Evolutionary conservation across 139 green algal species (phyloP).

Genomic region (Haematococcus sp.): DNA sequence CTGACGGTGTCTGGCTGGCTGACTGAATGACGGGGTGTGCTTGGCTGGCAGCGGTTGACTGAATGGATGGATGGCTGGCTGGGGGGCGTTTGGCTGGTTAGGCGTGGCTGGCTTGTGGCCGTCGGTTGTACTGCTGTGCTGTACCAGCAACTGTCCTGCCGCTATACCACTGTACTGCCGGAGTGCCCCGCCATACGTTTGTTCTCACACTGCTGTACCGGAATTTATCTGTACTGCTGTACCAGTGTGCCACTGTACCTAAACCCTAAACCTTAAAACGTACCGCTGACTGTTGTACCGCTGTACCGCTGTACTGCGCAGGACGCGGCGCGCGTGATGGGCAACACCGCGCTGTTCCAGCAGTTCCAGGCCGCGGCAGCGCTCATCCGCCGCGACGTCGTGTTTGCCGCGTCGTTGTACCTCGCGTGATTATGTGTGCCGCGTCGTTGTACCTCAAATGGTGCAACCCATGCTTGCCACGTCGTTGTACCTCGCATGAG

Average conservation of each 20-base stretch:
- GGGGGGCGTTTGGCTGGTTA: not conserved
- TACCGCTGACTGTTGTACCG: too few species aligned
- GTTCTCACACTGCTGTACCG: too few species aligned
- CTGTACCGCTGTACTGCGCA: too few species aligned
- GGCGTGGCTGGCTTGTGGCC: too few species aligned
- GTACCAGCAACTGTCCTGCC: too few species aligned
- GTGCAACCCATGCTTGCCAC: too few species aligned
- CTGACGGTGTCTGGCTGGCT: not conserved
- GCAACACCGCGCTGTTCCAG: conserved; percentile 83
- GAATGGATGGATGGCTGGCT: not conserved
- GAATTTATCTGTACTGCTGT: too few species aligned
- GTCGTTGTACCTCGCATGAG: conserved; percentile 90
- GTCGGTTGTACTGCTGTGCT: too few species aligned
- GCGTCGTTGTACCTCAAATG: conserved; percentile 72
- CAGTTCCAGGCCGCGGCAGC: conserved; percentile 87
- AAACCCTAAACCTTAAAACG: too few species aligned
- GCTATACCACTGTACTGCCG: too few species aligned
- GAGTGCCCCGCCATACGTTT: too few species aligned
- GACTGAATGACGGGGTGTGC: not conserved
- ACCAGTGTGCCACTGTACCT: too few species aligned
- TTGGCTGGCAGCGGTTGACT: not conserved
- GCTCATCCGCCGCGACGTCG: conserved; percentile 93
- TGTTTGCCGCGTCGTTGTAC: conserved; percentile 94
- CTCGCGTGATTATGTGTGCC: conserved; percentile 90
- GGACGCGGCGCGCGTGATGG: conserved; percentile 92